phyloP scores from a whole-genome alignment of 306 rosid genomes.

The Glycine latifolia region DNA sequence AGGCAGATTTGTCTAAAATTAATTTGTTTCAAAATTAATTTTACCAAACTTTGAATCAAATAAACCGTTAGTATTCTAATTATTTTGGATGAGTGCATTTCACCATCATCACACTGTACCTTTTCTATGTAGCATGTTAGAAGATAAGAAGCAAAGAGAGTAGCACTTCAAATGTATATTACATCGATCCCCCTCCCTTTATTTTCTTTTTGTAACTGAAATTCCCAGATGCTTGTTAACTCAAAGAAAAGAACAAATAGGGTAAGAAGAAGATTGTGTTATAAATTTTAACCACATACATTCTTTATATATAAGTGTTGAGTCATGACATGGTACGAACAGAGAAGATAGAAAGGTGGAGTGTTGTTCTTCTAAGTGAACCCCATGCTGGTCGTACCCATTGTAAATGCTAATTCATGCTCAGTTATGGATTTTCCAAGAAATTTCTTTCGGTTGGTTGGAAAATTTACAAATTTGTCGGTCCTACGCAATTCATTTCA shows the following conservation, averaged over 20 bases:
- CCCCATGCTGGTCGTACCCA: background rate
- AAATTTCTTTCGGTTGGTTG: slow-evolving; percentile 7
- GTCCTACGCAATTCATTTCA: background rate
- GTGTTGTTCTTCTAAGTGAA: background rate
- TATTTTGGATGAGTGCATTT: too few relatives aligned
- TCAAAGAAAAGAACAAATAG: background rate
- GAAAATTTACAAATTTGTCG: background rate
- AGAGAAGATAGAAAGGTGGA: background rate
- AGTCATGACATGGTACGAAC: background rate
- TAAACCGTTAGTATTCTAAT: too few relatives aligned
- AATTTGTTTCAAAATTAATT: too few relatives aligned
- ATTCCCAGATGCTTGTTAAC: background rate
- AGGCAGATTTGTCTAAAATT: too few relatives aligned
- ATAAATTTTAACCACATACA: background rate
- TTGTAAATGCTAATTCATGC: background rate
- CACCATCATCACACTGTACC: too few relatives aligned
- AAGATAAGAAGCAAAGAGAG: too few relatives aligned
- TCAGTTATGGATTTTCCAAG: slow-evolving; percentile 5
- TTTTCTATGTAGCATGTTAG: too few relatives aligned
- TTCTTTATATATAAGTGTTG: background rate
- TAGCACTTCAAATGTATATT: too few relatives aligned
- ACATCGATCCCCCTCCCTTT: too few relatives aligned
- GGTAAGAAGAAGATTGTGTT: background rate
- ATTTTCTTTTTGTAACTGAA: background rate
- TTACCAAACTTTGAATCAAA: too few relatives aligned